Evolutionary conservation across 2,329 filamentous ascomycete genomes (phyloP), one percentile per base, ranked within the genome.

Genomic region (Verticillium zaregamsianum): DNA sequence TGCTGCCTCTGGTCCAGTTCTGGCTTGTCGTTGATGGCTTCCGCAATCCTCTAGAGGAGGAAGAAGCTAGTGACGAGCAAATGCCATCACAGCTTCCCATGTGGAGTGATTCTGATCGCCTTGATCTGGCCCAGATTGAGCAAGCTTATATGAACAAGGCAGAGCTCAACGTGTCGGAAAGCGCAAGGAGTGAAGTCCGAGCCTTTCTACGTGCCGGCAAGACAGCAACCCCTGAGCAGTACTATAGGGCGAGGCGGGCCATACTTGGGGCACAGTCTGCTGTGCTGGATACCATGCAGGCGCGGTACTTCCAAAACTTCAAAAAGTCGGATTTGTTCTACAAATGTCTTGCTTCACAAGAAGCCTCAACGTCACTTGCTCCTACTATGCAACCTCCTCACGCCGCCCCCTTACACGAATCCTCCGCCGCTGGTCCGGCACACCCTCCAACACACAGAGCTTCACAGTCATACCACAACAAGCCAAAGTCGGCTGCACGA

Each of bases 21-120:
- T 99, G 94, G 93, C 88, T 99, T 49, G 95, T 98, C 3, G 95
- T 98, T 6, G 95, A 99, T 76, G 94, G 95, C 0, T 92, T 98
- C 68, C 90, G 96, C 52, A 97, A 96, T 68, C 96, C 95, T 0
- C 79, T 99, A 3, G 95, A 99, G 75, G 91, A 94, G 66, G 84
- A 86, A 69, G 89, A 89, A 39, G 88, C 89, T 23, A 91, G 95
- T 63, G 88, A 87, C 32, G 81, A 86, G 37, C 80, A 89, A 58
- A 74, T 86, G 1, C 85, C 89, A 2, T 78, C 86, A 2, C 83
- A 81, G 32, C 75, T 90, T 20, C 80, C 84, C 3, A 84, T 87
- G 59, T 97, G 93, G 91, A 90, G 88, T 1, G 87, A 93, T 32
- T 89, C 93, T 1, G 94, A 98, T 72, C 86, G 93, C 57, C 86